Evolutionary conservation across 2,329 filamentous ascomycete species (phyloP), one percentile per base, ranked within the genome.

Genomic region (Pseudocercospora ulei): DNA sequence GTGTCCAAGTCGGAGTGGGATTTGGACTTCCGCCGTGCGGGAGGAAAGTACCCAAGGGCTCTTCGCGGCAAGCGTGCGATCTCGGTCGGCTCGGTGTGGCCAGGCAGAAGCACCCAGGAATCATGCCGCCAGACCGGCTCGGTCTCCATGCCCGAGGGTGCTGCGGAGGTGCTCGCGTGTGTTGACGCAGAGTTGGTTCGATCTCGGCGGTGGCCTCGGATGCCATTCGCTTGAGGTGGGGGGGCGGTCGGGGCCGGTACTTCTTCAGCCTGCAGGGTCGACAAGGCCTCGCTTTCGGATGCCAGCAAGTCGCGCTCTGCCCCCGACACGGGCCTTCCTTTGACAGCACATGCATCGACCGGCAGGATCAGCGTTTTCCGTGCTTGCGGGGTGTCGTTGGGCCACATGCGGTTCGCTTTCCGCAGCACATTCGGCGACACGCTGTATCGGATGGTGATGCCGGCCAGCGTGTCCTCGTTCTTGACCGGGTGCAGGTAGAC

Each of bases 351-450:
- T 25, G 84, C 81, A 59, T 94, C 87, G 3, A 96, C 84, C 0
- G 90, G 90, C 36, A 98, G 66, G 5, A 87, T 72, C 9, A 98
- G 71, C 48, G 76, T 79, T 54, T 83, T 83, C 43, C 87, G 78
- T 31, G 78, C 76, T 59, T 95, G 88, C 22, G 96, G 80, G 47
- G 77, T 85, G 57, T 96, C 90, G 48, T 86, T 84, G 4, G 86
- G 84, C 90, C 90, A 98, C 55, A 98, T 77, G 7, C 90, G 77
- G 59, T 98, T 98, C 24, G 85, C 78, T 58, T 83, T 90, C 42
- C 84, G 74, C 49, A 98, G 78, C 1, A 81, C 73, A 31, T 87
- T 80, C 39, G 86, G 78, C 47, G 82, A 76, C 59, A 88, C 96
- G 53, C 83, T 80, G 62, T 92, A 98, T 53, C 80, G 82, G 49